A percentile compares a stretch with the other conserved stretches of the same genome.
phyloP scores from a whole-genome alignment of 257 asterid genomes.

The Euphrasia confusa region DNA sequence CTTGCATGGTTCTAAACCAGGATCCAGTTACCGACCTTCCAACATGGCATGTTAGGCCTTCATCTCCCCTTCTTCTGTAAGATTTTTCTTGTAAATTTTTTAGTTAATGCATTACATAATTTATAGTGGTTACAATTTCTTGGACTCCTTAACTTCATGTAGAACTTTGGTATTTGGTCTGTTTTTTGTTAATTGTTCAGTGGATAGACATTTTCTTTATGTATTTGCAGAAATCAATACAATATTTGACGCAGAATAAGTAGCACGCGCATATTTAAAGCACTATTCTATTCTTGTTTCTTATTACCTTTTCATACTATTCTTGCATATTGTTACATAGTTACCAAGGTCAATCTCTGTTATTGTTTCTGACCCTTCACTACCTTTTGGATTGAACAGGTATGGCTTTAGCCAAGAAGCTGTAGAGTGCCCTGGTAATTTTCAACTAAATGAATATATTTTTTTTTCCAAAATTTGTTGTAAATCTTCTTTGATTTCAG shows the following conservation, averaged over 20 bases:
- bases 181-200: conserved; percentile 8
- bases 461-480: not conserved
- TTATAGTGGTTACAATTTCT: not conserved
- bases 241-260: not conserved
- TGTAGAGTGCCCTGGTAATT: conserved; percentile 89
- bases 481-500: conserved; percentile 2
- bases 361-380: conserved; percentile 28
- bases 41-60: conserved; percentile 77
- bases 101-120: not conserved
- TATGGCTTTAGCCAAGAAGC: conserved; percentile 84
- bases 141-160: conserved; percentile 2
- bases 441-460: not conserved
- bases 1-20: conserved; percentile 46
- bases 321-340: not conserved
- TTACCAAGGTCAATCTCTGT: conserved; percentile 1
- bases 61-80: conserved; percentile 80
- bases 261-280: conserved; percentile 14
- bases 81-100: conserved; percentile 28
- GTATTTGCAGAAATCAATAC: conserved; percentile 10
- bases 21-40: conserved; percentile 97
- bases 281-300: conserved; percentile 11
- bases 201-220: conserved; percentile 17
- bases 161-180: not conserved
- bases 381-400: conserved; percentile 42
- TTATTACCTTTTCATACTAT: conserved; percentile 1